These are phyloP conservation scores for Candida montana DNA, from an alignment of 805 yeast species.

Conservation along the genomic window DNA sequence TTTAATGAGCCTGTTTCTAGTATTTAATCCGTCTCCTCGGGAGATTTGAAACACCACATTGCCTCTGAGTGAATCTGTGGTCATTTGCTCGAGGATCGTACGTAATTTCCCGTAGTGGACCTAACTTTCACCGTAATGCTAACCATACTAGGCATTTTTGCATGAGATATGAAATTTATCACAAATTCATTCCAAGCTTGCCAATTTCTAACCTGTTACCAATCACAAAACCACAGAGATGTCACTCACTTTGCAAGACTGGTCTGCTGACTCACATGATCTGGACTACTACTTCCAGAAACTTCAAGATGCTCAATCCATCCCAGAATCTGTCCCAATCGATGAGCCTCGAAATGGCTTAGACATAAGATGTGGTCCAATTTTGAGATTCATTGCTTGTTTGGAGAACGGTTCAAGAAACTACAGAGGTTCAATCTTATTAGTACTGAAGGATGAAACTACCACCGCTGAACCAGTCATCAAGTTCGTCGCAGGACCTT, in stretches of 20 bases:
- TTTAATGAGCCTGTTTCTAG: too few relatives aligned
- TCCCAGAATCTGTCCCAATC: conserved; percentile 11
- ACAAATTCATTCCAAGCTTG: too few relatives aligned
- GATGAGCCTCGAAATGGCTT: conserved; percentile 23
- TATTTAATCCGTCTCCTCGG: too few relatives aligned
- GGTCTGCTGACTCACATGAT: conserved; percentile 1
- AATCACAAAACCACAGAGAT: too few relatives aligned
- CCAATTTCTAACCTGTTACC: too few relatives aligned
- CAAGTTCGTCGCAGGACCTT: conserved; percentile 25
- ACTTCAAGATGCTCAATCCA: conserved; percentile 7
- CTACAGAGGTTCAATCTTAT: conserved; percentile 65
- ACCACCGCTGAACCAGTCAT: conserved; percentile 32
- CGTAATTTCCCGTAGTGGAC: too few relatives aligned
- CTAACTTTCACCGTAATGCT: too few relatives aligned
- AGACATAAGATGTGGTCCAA: conserved; percentile 70
- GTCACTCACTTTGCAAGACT: conserved; percentile 1
- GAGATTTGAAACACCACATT: too few relatives aligned
- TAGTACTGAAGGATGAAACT: conserved; percentile 43
- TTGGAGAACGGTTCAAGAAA: conserved; percentile 42
- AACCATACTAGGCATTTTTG: too few relatives aligned
- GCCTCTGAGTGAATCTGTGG: too few relatives aligned
- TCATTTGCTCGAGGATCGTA: too few relatives aligned
- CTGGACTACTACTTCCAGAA: conserved; percentile 1
- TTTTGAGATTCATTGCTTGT: conserved; percentile 61
- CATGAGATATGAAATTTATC: too few relatives aligned